Evolutionary conservation across 2,329 filamentous ascomycete species (phyloP), one percentile per base, ranked within the genome.

Genomic region (Mycosphaerelloides madeirae): DNA sequence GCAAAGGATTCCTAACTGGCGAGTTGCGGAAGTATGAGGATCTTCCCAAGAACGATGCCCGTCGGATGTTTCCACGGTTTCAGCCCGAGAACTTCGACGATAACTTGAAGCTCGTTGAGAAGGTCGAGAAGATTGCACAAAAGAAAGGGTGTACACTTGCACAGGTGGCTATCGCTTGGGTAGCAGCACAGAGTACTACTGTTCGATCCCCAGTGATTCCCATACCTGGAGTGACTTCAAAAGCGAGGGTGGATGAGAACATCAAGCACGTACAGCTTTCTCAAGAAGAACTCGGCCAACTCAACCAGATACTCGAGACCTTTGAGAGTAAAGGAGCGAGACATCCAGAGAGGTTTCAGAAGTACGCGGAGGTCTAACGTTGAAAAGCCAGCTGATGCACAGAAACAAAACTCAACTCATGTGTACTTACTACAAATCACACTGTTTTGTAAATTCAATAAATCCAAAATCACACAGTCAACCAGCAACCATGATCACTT

Each of bases 71-170:
- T 14, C 81, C 83, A 6, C 74, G 81, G 15, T 86, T 85, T 66
- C 73, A 77, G 49, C 68, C 72, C 3, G 81, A 75, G 7, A 77
- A 76, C 46, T 83, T 87, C 54, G 68, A 75, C 22, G 72, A 75
- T 57, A 87, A 87, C 62, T 53, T 85, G 6, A 65, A 79, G 58
- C 72, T 87, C 3, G 79, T 81, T 8, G 51, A 71, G 6, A 70
- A 78, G 43, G 64, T 87, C 12, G 67, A 79, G 58, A 67, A 67
- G 22, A 58, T 87, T 31, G 83, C 84, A 1, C 59, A 67, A 52
- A 70, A 69, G 56, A 85, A 84, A 66, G 72, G 73, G 6, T 57
- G 54, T 43, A 66, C 68, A 1, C 61, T 67, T 1, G 63, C 67
- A 5, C 73, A 77, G 57, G 60, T 76, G 20, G 74, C 69, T 1